phyloP scores from a whole-genome alignment of 106 monocot genomes.

The Dioscorea zingiberensis region DNA sequence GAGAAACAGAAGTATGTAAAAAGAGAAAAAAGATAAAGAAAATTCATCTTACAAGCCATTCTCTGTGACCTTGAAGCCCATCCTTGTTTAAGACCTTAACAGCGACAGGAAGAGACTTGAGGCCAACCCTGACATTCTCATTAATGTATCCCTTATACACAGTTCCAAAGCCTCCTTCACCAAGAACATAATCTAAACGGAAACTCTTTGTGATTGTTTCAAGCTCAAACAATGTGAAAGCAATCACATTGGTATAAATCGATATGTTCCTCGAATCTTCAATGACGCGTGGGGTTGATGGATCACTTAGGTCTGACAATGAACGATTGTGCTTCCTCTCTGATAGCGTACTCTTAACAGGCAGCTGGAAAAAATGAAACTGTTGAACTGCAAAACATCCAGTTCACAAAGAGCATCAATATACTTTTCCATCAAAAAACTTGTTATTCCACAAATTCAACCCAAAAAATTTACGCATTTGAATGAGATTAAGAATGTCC shows the following conservation, averaged over 20 bases:
- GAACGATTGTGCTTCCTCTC: slow-evolving; percentile 67
- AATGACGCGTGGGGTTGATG: slow-evolving; percentile 47
- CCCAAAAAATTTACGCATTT: no score
- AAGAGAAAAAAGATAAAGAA: neutral
- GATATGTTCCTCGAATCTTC: slow-evolving; percentile 81
- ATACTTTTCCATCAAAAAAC: no score
- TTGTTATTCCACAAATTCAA: no score
- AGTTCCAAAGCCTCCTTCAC: slow-evolving; percentile 93
- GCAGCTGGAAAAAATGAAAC: slow-evolving; percentile 44
- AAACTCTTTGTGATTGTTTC: slow-evolving; percentile 96
- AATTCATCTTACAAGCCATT: slow-evolving; percentile 30
- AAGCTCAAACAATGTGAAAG: slow-evolving; percentile 88
- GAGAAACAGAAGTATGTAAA: no score
- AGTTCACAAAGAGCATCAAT: no score
- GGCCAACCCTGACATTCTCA: slow-evolving; percentile 86
- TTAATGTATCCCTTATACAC: slow-evolving; percentile 96
- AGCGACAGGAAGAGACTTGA: slow-evolving; percentile 80
- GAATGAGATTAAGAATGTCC: no score
- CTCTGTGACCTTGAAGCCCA: slow-evolving; percentile 34
- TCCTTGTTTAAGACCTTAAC: slow-evolving; percentile 46
- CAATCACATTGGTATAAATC: slow-evolving; percentile 82
- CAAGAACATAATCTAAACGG: slow-evolving; percentile 29
- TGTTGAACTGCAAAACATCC: slow-evolving; percentile 54
- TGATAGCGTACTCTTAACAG: slow-evolving; percentile 30
- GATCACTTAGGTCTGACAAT: slow-evolving; percentile 69